Conservation (phyloP, 257 asterid species). For the Solanum okadae region DNA sequence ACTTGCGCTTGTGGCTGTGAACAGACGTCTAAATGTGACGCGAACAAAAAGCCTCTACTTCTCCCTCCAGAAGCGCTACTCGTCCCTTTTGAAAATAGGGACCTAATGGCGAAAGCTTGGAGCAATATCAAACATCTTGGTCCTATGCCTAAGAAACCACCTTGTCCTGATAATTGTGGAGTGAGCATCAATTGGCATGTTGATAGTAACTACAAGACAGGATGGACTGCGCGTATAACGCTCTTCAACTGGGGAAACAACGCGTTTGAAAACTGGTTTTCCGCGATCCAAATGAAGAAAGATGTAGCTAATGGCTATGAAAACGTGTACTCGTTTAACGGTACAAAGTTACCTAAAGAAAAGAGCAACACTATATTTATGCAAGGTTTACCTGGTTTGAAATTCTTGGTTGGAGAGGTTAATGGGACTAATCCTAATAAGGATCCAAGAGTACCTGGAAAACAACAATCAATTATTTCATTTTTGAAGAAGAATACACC, state of each 20-base stretch:
- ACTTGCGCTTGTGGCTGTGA: conserved; percentile 92
- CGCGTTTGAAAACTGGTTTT: conserved; percentile 58
- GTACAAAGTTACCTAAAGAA: conserved; percentile 24
- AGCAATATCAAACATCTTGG: conserved; percentile 30
- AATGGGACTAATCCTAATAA: conserved; percentile 56
- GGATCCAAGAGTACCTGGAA: conserved; percentile 77
- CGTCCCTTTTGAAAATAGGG: conserved; percentile 59
- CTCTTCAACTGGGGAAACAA: conserved; percentile 73
- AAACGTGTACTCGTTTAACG: conserved; percentile 73
- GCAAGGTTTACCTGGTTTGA: conserved; percentile 82
- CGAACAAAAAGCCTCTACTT: conserved; percentile 26
- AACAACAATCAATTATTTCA: conserved; percentile 78
- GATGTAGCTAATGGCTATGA: conserved; percentile 44
- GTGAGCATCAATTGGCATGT: conserved; percentile 92
- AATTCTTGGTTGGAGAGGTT: conserved; percentile 65
- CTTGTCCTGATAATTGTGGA: conserved; percentile 93
- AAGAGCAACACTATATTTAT: conserved; percentile 48
- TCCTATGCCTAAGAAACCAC: conserved; percentile 38
- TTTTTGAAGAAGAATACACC: conserved; percentile 47
- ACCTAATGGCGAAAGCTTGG: conserved; percentile 50
- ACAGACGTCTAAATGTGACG: conserved; percentile 23
- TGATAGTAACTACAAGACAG: conserved; percentile 60
- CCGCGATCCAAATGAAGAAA: conserved; percentile 55
- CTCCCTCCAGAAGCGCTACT: conserved; percentile 70
- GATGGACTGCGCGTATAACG: conserved; percentile 78